Conservation (phyloP, 768 basidiomycete genomes). For the Agaricus blazei region DNA sequence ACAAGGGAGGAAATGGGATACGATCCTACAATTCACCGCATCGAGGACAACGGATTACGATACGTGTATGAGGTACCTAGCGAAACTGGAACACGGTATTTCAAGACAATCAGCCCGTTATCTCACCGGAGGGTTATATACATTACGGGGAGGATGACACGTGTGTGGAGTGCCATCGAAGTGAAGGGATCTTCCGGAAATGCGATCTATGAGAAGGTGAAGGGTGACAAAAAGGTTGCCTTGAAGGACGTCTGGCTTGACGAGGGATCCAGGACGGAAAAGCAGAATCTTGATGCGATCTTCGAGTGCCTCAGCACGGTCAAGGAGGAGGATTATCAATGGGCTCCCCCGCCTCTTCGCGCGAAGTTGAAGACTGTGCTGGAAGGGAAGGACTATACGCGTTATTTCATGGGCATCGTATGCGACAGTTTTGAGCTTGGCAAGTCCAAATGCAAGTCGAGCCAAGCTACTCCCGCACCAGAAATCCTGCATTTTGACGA, state of each 20-base stretch:
- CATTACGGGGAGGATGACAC: slow-evolving; percentile 12
- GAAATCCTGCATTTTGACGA: background rate
- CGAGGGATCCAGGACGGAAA: slow-evolving; percentile 6
- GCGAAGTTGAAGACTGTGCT: background rate
- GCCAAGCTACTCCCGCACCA: background rate
- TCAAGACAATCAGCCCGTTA: background rate
- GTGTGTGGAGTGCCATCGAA: slow-evolving; percentile 12
- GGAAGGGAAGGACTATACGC: background rate
- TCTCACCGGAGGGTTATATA: background rate
- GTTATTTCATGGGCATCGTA: slow-evolving; percentile 6
- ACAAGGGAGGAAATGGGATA: slow-evolving; percentile 5
- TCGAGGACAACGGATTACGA: background rate
- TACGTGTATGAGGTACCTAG: background rate
- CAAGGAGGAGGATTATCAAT: background rate
- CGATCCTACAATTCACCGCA: slow-evolving; percentile 2
- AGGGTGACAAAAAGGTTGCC: slow-evolving; percentile 3
- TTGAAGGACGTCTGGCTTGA: slow-evolving; percentile 20
- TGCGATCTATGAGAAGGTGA: background rate
- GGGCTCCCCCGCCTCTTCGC: background rate
- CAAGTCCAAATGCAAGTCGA: background rate
- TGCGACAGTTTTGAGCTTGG: background rate
- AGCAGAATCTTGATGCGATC: slow-evolving; percentile 12
- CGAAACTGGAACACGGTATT: background rate
- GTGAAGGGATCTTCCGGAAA: background rate
- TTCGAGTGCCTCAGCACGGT: slow-evolving; percentile 4